Base-by-base conservation (phyloP, 2,329 filamentous ascomycete species). In the Trichophyton schoenleinii region DNA sequence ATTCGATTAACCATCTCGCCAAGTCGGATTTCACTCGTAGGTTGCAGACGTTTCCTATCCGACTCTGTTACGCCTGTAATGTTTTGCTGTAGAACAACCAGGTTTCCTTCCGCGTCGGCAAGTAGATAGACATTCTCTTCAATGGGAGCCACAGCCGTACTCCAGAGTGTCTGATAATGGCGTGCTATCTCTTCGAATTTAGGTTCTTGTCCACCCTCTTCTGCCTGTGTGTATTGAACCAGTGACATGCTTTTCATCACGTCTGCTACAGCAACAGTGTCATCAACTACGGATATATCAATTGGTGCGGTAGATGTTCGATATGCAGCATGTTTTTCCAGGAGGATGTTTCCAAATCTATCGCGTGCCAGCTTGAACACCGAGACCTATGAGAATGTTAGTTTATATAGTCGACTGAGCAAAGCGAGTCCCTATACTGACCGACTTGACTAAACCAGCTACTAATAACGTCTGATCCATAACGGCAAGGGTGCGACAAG, bases 1-100 rank as follows among this genome's bases (percentile, higher is more conserved):
- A 97, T 95, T 36, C 85, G 83, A 70, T 99, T 99, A 61, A 97
- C 89, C 82, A 94, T 90, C 72, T 99, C 92, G 0, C 94, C 91
- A 8, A 99, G 79, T 52, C 87, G 85, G 64, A 97, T 84, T 73
- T 96, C 91, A 63, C 87, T 87, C 0, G 84, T 89, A 3, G 91
- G 79, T 48, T 89, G 81, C 66, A 97, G 75, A 31, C 84, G 80
- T 58, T 81, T 81, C 63, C 81, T 82, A 67, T 96, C 90, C 59
- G 94, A 86, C 1, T 82, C 80, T 0, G 86, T 90, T 0, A 90
- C 85, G 0, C 88, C 89, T 1, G 85, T 80, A 1, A 78, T 69
- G 67, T 96, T 91, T 42, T 85, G 83, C 59, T 84, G 80, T n/a
- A 97, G 77, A 2, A 96, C 85, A 60, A 91, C 78, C 2, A 99